Percentiles rank a stretch among this genome's conserved stretches.
These are phyloP conservation scores for Kwoniella botswanensis DNA, from an alignment of 768 basidiomycete genomes.

Conservation along the genomic window DNA sequence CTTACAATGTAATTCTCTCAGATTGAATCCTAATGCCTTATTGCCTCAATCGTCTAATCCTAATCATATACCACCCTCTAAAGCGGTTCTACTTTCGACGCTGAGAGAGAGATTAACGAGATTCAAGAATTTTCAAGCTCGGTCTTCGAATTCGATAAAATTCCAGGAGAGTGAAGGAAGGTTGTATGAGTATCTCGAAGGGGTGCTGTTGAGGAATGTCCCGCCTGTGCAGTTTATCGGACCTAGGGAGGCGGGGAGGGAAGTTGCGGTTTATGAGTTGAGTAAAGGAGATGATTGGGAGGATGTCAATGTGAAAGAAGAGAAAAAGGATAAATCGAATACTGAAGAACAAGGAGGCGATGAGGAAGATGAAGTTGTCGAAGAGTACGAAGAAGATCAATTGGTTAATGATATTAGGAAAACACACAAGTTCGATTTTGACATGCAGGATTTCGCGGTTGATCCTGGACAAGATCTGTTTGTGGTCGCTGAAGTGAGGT, in stretches of 20 bases:
- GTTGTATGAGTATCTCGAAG: constrained; percentile 57
- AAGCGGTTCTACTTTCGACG: constrained; percentile 36
- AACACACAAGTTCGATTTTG: constrained; percentile 40
- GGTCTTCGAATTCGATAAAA: constrained; percentile 19
- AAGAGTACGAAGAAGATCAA: constrained; percentile 26
- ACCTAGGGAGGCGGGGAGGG: constrained; percentile 19
- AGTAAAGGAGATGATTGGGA: constrained; percentile 46
- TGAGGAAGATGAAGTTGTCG: constrained; percentile 28
- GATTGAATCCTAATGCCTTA: constrained; percentile 38
- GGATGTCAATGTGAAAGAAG: constrained; percentile 26
- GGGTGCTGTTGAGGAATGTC: constrained; percentile 45
- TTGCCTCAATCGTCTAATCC: constrained; percentile 18
- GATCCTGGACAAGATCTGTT: constrained; percentile 56
- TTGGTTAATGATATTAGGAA: constrained; percentile 30
- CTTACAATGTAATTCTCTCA: constrained; percentile 38
- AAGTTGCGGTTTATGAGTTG: constrained; percentile 53
- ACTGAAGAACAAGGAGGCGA: constrained; percentile 9
- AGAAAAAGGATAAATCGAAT: constrained; percentile 14
- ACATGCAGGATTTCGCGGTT: constrained; percentile 53
- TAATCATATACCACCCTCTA: constrained; percentile 34
- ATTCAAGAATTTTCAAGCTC: constrained; percentile 45
- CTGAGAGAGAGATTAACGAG: constrained; percentile 47
- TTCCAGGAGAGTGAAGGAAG: constrained; percentile 50
- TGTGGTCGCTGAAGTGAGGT: constrained; percentile 49
- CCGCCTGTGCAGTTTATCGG: constrained; percentile 9